Evolutionary conservation across 805 yeast genomes (phyloP).

Genomic region (Brettanomyces naardenensis): DNA sequence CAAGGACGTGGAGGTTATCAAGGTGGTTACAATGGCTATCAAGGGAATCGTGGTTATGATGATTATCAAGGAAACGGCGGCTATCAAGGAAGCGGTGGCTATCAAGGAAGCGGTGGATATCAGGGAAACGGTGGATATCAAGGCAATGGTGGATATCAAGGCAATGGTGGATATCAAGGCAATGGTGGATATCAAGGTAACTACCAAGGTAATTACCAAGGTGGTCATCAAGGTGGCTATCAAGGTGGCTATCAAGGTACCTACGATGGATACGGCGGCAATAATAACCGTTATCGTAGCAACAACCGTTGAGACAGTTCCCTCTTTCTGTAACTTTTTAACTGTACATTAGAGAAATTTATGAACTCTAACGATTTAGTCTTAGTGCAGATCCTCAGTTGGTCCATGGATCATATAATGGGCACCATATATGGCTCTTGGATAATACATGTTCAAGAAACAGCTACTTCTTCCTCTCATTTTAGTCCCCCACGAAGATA

Average conservation of each 20-base stretch:
- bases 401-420: too few relatives aligned
- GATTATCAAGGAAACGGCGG: conserved; percentile 16
- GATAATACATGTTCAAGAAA: too few relatives aligned
- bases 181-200: conserved; percentile 7
- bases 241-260: conserved; percentile 11
- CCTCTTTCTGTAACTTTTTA: too few relatives aligned
- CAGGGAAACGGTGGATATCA: conserved; percentile 14
- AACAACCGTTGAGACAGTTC: conserved; percentile 7
- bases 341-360: too few relatives aligned
- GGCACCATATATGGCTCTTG: too few relatives aligned
- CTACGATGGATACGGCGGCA: conserved; percentile 9
- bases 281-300: neutral
- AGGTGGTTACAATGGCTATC: conserved; percentile 7
- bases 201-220: conserved; percentile 1
- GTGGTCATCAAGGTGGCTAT: conserved; percentile 15
- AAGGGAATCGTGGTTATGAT: conserved; percentile 13
- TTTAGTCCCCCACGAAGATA: too few relatives aligned
- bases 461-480: too few relatives aligned
- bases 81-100: conserved; percentile 8
- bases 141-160: conserved; percentile 11
- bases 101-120: conserved; percentile 12
- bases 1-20: conserved; percentile 14
- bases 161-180: conserved; percentile 14
- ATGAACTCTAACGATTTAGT: too few relatives aligned
- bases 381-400: neutral